These are phyloP conservation scores for Aspergillus puulaauensis DNA, from an alignment of 2,329 filamentous ascomycete genomes.

Conservation along the genomic window DNA sequence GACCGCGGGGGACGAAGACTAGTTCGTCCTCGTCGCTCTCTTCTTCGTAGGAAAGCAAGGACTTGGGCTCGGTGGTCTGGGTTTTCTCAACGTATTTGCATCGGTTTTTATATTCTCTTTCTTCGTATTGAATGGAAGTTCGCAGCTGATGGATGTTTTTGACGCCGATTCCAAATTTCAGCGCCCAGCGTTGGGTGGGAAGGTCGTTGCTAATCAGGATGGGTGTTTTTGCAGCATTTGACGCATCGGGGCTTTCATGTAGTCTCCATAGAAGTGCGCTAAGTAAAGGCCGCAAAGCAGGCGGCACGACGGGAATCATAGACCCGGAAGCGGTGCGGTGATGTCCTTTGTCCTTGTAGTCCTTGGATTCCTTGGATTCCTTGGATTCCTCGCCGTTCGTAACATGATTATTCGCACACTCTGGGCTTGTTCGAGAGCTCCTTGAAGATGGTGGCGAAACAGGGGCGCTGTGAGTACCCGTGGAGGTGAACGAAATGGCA, in stretches of 20 bases:
- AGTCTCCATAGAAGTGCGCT: slow-evolving; percentile 48
- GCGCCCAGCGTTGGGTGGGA: slow-evolving; percentile 44
- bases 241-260: slow-evolving; percentile 34
- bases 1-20: slow-evolving; percentile 46
- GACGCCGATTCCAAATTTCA: slow-evolving; percentile 48
- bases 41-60: slow-evolving; percentile 48
- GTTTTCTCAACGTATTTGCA: slow-evolving; percentile 48
- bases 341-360: slow-evolving; percentile 27
- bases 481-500: slow-evolving; percentile 40
- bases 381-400: slow-evolving; percentile 23
- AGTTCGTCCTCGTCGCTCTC: slow-evolving; percentile 50
- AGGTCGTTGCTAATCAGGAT: slow-evolving; percentile 48
- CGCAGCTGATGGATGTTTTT: slow-evolving; percentile 51
- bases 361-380: neutral
- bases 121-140: slow-evolving; percentile 48
- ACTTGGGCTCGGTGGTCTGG: slow-evolving; percentile 40
- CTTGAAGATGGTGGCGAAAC: slow-evolving; percentile 45
- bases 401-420: slow-evolving; percentile 34
- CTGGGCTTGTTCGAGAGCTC: slow-evolving; percentile 47
- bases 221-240: slow-evolving; percentile 35
- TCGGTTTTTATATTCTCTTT: slow-evolving; percentile 45
- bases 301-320: slow-evolving; percentile 39
- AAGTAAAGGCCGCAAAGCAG: slow-evolving; percentile 42
- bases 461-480: slow-evolving; percentile 43
- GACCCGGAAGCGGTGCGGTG: slow-evolving; percentile 34